A percentile compares a stretch with the other conserved stretches of the same genome.
phyloP scores from a whole-genome alignment of 2,329 filamentous ascomycete genomes.

The Endoconidiophora laricicola region DNA sequence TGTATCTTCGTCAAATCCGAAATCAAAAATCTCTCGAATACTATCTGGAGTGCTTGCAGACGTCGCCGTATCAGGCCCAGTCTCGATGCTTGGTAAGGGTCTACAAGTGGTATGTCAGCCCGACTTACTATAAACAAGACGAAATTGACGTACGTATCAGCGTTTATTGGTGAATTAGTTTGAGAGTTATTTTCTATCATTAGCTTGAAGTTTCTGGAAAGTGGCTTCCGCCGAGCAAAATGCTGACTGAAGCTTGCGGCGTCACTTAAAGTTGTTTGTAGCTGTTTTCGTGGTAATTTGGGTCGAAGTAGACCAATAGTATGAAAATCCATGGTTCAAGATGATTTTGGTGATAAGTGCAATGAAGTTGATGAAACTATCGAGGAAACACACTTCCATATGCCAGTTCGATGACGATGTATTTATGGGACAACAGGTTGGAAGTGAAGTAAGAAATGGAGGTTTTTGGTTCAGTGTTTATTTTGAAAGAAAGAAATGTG shows the following conservation, averaged over 20 bases:
- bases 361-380: background rate
- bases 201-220: background rate
- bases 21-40: slow-evolving; percentile 1
- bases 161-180: too few relatives aligned
- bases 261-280: background rate
- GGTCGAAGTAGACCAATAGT: background rate
- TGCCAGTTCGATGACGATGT: too few relatives aligned
- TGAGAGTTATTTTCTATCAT: too few relatives aligned
- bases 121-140: too few relatives aligned
- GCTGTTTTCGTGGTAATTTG: background rate
- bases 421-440: too few relatives aligned
- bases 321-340: background rate
- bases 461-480: too few relatives aligned
- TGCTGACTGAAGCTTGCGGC: background rate
- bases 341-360: background rate
- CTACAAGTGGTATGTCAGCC: background rate
- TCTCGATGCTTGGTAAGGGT: slow-evolving; percentile 1
- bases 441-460: too few relatives aligned
- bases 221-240: background rate
- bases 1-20: slow-evolving; percentile 6
- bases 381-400: too few relatives aligned
- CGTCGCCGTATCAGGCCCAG: background rate
- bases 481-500: too few relatives aligned
- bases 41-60: background rate
- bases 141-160: too few relatives aligned